Percentiles rank a stretch among this genome's conserved stretches.
These are phyloP conservation scores for Solanum chmielewskii DNA, from an alignment of 257 asterid species.

Conservation along the genomic window DNA sequence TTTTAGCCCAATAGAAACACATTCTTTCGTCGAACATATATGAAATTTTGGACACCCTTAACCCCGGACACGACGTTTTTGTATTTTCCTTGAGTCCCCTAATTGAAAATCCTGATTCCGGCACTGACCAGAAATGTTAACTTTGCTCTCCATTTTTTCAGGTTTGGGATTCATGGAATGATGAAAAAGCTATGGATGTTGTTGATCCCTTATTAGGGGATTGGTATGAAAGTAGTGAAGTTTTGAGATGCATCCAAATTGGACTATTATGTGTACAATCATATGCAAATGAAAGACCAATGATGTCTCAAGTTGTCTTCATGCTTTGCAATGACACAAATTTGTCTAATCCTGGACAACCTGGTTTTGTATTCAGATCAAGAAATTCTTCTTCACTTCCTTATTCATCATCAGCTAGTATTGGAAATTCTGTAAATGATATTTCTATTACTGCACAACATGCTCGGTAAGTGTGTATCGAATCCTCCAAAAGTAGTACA, in stretches of 20 bases:
- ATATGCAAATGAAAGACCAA: conserved; percentile 16
- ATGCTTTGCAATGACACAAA: conserved; percentile 3
- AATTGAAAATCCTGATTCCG: background rate
- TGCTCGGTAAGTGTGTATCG: background rate
- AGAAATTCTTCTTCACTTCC: background rate
- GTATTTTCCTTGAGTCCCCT: background rate
- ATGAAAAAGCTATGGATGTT: conserved; percentile 15
- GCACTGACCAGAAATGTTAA: background rate
- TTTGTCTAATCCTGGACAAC: conserved; percentile 14
- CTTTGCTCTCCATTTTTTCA: background rate
- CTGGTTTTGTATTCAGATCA: conserved; percentile 13
- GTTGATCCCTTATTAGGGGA: conserved; percentile 5
- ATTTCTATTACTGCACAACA: background rate
- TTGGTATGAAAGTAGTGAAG: background rate
- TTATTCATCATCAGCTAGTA: conserved; percentile 4
- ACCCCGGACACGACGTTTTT: background rate
- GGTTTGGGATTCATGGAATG: conserved; percentile 23
- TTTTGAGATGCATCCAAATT: conserved; percentile 16
- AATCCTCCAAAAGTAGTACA: background rate
- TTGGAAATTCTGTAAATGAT: background rate
- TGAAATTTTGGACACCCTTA: background rate
- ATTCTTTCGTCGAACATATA: background rate
- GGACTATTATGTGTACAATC: conserved; percentile 23
- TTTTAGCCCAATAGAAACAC: background rate
- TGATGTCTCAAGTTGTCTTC: conserved; percentile 8